Conservation (phyloP, 140 eudicot species). For the Flaveria floridana region DNA sequence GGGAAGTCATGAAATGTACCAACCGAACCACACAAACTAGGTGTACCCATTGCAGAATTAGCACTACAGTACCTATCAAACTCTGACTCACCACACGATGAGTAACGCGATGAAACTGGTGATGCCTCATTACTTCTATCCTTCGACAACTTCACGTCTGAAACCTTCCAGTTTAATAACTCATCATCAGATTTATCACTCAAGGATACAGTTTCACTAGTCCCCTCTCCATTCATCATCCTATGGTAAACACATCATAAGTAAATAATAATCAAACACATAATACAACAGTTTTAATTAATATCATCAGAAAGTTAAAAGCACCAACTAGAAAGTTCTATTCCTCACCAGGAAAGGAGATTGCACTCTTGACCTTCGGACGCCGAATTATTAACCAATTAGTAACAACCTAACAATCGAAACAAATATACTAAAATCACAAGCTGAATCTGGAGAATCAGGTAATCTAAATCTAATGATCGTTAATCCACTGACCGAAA, state of each 20-base stretch:
- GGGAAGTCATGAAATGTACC: conserved; percentile 56
- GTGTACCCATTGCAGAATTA: conserved; percentile 87
- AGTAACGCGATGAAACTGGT: conserved; percentile 59
- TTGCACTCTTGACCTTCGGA: conserved; percentile 26
- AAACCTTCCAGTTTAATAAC: conserved; percentile 36
- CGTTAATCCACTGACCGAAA: conserved; percentile 16
- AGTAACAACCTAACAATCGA: conserved; percentile 11
- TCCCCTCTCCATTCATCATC: conserved; percentile 65
- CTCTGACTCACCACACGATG: conserved; percentile 90
- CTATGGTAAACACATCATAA: conserved; percentile 29
- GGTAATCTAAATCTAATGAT: conserved; percentile 20
- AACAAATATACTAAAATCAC: conserved; percentile 10
- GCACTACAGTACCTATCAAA: conserved; percentile 91
- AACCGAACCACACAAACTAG: conserved; percentile 70
- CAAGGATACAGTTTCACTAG: conserved; percentile 38
- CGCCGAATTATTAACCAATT: neutral
- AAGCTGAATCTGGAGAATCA: conserved; percentile 21
- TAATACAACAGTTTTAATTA: neutral
- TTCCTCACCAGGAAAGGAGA: conserved; percentile 28
- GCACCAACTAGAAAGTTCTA: neutral
- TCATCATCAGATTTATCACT: conserved; percentile 42
- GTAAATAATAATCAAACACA: neutral
- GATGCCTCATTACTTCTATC: conserved; percentile 35
- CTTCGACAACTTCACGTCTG: conserved; percentile 38
- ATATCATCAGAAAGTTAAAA: neutral